Conservation (phyloP, 257 asterid genomes). For the Penstemon eatonii region DNA sequence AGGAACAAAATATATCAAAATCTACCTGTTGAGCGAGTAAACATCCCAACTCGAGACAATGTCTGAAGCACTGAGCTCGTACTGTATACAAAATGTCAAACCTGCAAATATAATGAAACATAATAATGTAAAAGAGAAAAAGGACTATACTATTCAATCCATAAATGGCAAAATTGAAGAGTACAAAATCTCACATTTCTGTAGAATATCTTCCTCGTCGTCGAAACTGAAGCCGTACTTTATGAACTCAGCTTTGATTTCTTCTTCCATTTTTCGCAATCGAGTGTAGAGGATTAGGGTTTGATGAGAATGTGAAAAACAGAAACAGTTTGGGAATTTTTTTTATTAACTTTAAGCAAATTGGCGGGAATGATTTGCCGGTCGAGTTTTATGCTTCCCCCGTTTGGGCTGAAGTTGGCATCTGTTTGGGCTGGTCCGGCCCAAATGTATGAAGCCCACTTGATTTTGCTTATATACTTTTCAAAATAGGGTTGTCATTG, state of each 20-base stretch:
- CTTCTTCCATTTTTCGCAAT: constrained; percentile 61
- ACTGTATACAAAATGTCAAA: constrained; percentile 75
- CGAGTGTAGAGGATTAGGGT: no score
- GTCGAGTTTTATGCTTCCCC: no score
- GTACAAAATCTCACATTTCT: constrained; percentile 54
- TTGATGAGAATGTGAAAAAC: no score
- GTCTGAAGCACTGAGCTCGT: constrained; percentile 84
- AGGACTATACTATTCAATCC: not conserved
- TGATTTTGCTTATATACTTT: no score
- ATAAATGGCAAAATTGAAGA: not conserved
- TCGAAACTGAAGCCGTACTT: constrained; percentile 60
- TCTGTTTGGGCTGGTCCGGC: no score
- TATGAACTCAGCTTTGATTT: constrained; percentile 75
- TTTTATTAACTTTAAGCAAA: no score
- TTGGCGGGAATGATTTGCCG: no score
- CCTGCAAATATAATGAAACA: constrained; percentile 37
- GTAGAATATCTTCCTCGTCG: constrained; percentile 65
- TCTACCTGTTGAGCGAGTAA: constrained; percentile 80
- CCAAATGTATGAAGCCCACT: no score
- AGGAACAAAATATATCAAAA: not conserved
- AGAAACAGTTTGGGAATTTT: no score
- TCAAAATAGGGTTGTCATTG: no score
- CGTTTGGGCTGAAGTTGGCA: no score
- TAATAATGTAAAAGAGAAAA: constrained; percentile 8
- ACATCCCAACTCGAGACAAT: constrained; percentile 90